A percentile compares a stretch with the other conserved stretches of the same genome.
Conservation (phyloP, 768 basidiomycete genomes). For the Leccinum ochraceum region DNA sequence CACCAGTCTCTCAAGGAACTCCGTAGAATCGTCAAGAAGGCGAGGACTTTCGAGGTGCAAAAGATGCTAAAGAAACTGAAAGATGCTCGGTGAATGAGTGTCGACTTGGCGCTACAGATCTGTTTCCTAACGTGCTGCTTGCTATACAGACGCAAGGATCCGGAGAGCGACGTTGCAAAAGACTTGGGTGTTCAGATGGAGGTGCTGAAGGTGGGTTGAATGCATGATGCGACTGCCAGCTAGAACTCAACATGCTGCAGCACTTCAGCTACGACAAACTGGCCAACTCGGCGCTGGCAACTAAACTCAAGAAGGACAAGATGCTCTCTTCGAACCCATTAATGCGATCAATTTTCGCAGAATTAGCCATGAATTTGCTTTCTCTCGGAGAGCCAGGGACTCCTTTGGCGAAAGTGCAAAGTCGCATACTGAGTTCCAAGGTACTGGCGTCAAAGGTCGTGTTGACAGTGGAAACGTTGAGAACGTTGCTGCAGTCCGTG, state of each 20-base stretch:
- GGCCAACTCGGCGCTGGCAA: slow-evolving; percentile 63
- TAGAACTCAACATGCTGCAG: slow-evolving; percentile 38
- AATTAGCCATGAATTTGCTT: slow-evolving; percentile 42
- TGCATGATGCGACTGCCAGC: neutral
- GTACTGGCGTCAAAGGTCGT: slow-evolving; percentile 61
- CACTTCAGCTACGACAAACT: slow-evolving; percentile 56
- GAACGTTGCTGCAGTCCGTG: slow-evolving; percentile 37
- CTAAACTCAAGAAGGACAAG: slow-evolving; percentile 75
- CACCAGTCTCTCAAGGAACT: slow-evolving; percentile 75
- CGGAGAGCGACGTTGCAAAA: slow-evolving; percentile 39
- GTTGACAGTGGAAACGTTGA: slow-evolving; percentile 51
- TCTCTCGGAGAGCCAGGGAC: slow-evolving; percentile 42
- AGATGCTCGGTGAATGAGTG: slow-evolving; percentile 52
- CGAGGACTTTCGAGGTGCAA: slow-evolving; percentile 77
- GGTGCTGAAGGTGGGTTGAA: slow-evolving; percentile 58
- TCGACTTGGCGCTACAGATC: neutral
- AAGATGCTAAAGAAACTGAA: slow-evolving; percentile 84
- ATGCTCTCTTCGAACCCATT: slow-evolving; percentile 50
- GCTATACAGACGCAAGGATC: slow-evolving; percentile 37
- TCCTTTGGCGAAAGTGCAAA: slow-evolving; percentile 60
- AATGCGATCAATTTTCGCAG: slow-evolving; percentile 47
- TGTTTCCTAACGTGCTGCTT: slow-evolving; percentile 3
- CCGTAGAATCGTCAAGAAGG: slow-evolving; percentile 76
- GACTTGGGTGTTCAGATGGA: slow-evolving; percentile 63
- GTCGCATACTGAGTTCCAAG: slow-evolving; percentile 76